Percentiles rank a stretch among this genome's conserved stretches.
Conservation (phyloP, 2,329 filamentous ascomycete genomes). For the Fusarium sulawesiense region DNA sequence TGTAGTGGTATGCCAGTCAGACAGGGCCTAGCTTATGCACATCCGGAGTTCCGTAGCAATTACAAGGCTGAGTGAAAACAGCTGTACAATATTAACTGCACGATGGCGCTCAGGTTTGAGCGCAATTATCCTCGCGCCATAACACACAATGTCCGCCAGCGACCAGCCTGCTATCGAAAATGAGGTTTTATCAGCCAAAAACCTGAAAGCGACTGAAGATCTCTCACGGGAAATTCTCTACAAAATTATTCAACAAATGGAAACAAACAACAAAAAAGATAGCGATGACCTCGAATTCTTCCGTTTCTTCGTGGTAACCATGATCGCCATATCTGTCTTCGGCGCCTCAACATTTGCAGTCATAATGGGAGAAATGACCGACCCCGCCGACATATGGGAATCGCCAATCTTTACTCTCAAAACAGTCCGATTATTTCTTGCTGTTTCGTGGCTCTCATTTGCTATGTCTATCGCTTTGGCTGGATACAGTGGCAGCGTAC, state of each 20-base stretch:
- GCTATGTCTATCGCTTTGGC: slow-evolving; percentile 2
- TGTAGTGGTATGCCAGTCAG: neutral
- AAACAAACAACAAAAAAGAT: neutral
- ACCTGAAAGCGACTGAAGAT: neutral
- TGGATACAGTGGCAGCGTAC: neutral
- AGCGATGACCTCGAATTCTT: neutral
- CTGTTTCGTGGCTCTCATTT: neutral
- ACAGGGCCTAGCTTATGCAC: neutral
- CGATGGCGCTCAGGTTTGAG: too few relatives aligned
- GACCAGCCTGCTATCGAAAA: neutral
- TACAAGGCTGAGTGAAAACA: neutral
- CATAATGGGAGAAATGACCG: slow-evolving; percentile 1
- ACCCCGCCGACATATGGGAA: slow-evolving; percentile 2
- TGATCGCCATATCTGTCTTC: slow-evolving; percentile 7
- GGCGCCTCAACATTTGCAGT: neutral
- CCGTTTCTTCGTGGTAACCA: neutral
- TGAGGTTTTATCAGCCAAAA: rapidly evolving
- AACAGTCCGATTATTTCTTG: slow-evolving; percentile 1
- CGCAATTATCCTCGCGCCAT: too few relatives aligned
- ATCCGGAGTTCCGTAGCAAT: neutral
- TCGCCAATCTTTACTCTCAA: neutral
- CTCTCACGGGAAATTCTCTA: neutral
- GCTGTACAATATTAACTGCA: too few relatives aligned
- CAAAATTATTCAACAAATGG: neutral
- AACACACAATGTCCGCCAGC: neutral